phyloP scores from a whole-genome alignment of 352 stramenopile genomes.

The Pythium inflatum region DNA sequence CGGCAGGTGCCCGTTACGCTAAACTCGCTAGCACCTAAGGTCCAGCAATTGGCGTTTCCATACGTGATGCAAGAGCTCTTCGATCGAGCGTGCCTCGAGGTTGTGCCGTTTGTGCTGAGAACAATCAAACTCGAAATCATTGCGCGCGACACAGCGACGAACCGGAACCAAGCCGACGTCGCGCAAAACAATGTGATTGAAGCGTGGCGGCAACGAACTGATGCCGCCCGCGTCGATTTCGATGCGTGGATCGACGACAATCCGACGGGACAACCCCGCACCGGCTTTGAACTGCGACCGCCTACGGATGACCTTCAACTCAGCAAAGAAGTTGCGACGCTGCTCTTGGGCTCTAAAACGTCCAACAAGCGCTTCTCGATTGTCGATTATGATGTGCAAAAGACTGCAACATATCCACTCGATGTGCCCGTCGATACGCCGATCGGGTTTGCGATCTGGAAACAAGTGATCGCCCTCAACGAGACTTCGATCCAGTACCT shows the following conservation, averaged over 20 bases:
- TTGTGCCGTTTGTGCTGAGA: constrained; percentile 56
- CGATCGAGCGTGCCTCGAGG: constrained; percentile 62
- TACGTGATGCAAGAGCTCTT: constrained; percentile 67
- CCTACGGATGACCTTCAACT: constrained; percentile 41
- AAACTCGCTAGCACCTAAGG: constrained; percentile 43
- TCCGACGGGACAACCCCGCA: constrained; percentile 47
- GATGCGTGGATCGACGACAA: constrained; percentile 69
- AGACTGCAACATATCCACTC: constrained; percentile 33
- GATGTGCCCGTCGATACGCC: constrained; percentile 41
- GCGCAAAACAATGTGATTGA: constrained; percentile 58
- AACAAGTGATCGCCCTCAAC: constrained; percentile 70
- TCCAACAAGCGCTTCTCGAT: constrained; percentile 73
- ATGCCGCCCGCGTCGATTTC: constrained; percentile 44
- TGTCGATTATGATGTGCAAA: constrained; percentile 56
- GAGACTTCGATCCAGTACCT: constrained; percentile 58
- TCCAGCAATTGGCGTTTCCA: constrained; percentile 59
- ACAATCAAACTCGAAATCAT: constrained; percentile 75
- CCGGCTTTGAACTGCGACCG: constrained; percentile 68
- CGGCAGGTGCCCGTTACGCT: constrained; percentile 59
- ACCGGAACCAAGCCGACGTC: constrained; percentile 40
- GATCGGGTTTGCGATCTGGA: constrained; percentile 75
- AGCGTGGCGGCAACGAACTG: constrained; percentile 44
- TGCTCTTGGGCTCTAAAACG: constrained; percentile 53
- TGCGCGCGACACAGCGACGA: constrained; percentile 42
- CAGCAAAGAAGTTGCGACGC: constrained; percentile 58